Evolutionary conservation across 108 stramenopile species (phyloP), one percentile per base, ranked within the genome.

Genomic region (Cyclostephanos tholiformis): DNA sequence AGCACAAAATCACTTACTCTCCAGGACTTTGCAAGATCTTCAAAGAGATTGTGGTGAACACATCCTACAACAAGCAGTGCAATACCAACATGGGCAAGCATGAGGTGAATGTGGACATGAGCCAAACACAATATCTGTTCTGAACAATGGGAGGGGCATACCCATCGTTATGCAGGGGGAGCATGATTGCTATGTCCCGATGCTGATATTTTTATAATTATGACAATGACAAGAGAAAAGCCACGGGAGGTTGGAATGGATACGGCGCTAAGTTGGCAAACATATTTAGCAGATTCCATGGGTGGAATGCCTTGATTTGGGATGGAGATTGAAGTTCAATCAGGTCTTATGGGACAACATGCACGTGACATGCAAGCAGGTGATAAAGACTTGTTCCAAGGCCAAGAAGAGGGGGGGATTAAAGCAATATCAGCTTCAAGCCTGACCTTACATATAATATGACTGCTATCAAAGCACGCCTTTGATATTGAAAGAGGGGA

Each of bases 201-300:
- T 96, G 46, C 82, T 99, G 64, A 98, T 99, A 50, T 99, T 99
- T 74, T 41, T 90, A 87, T 19, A 99, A 99, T 88, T 99, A 99
- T 75, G 98, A 99, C 71, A 98, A 99, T 69, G 75, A 88, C 66
- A 93, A 99, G 79, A 87, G 96, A 86, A 98, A 98, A 80, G 96
- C 97, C 17, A 99, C 98, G 0, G 99, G 99, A 2, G 99, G 99
- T 13, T 89, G 99, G 10, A 98, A 99, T 78, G 99, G 99, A 29
- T 99, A 98, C 77, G 99, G 99, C 19, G 99, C 98, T 29, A 99
- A 99, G 84, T 85, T 99, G 46, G 96, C 99, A 39, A 99, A 99
- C 83, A 98, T 99, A 66, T 99, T 99, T 84, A 93, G 91, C 22
- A 95, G 60, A 89, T 58, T 95, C 92, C 80, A 77, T 82, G n/a